phyloP scores from a whole-genome alignment of 2,329 filamentous ascomycete species.

The Waltergamsia citrina region DNA sequence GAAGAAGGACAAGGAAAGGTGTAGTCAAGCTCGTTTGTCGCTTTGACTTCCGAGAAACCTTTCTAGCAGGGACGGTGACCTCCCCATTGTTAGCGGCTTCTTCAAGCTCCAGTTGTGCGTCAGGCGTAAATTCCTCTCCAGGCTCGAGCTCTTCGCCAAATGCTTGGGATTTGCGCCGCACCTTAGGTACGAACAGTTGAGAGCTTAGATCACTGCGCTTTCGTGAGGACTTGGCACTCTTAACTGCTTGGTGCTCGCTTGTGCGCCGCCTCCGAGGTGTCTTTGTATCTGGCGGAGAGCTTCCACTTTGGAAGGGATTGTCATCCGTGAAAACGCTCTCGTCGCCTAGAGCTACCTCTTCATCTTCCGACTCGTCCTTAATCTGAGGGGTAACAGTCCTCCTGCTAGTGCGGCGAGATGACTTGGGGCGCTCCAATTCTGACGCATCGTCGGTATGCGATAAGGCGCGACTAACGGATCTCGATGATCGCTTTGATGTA shows the following conservation, averaged over 20 bases:
- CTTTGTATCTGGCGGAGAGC: constrained; percentile 50
- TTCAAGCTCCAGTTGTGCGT: constrained; percentile 73
- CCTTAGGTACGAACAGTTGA: constrained; percentile 7
- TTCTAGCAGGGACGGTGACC: constrained; percentile 30
- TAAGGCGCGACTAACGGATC: constrained; percentile 44
- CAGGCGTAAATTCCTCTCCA: constrained; percentile 89
- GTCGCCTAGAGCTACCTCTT: constrained; percentile 29
- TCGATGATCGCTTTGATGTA: constrained; percentile 44
- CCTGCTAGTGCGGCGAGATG: constrained; percentile 37
- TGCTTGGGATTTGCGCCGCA: not conserved
- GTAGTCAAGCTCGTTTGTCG: constrained; percentile 44
- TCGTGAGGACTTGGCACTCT: constrained; percentile 32
- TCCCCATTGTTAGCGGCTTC: constrained; percentile 52
- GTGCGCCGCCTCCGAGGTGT: constrained; percentile 41
- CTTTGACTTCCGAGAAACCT: constrained; percentile 22
- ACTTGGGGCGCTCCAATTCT: constrained; percentile 22
- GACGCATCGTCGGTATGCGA: constrained; percentile 37
- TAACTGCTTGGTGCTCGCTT: constrained; percentile 11
- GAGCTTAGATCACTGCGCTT: constrained; percentile 28
- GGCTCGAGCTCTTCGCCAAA: constrained; percentile 38
- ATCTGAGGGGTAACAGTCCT: constrained; percentile 42
- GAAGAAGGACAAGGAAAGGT: constrained; percentile 61
- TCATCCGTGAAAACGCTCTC: constrained; percentile 70
- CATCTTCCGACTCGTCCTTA: constrained; percentile 44
- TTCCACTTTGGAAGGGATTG: constrained; percentile 88